These are phyloP conservation scores for Amanita pallidorosea DNA, from an alignment of 768 basidiomycete genomes.

Conservation along the genomic window DNA sequence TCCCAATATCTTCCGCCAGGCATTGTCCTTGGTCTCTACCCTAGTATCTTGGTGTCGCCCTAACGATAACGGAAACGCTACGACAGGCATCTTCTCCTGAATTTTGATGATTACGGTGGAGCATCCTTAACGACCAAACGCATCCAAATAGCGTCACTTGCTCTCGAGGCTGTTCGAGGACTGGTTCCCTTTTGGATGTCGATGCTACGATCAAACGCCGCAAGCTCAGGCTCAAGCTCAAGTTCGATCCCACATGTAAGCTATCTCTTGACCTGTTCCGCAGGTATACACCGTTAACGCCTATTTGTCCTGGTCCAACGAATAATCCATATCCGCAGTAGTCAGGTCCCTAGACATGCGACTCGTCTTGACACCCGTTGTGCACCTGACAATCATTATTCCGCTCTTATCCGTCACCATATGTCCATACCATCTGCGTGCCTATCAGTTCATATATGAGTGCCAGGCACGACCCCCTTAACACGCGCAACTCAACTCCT, in stretches of 20 bases:
- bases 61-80: too few relatives aligned
- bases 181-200: neutral
- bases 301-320: too few relatives aligned
- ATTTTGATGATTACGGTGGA: neutral
- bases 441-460: too few relatives aligned
- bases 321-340: too few relatives aligned
- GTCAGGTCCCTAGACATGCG: neutral
- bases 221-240: neutral
- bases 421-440: too few relatives aligned
- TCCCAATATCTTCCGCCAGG: too few relatives aligned
- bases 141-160: neutral
- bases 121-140: neutral
- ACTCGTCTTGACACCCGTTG: neutral
- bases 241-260: neutral
- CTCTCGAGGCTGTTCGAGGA: neutral
- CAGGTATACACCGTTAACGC: too few relatives aligned
- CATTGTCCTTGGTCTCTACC: too few relatives aligned
- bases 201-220: neutral
- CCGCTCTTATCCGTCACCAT: neutral
- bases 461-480: neutral
- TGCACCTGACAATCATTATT: neutral
- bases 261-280: neutral
- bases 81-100: neutral
- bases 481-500: neutral
- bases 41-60: too few relatives aligned